These are phyloP conservation scores for Posidonia oceanica DNA, from an alignment of 116 monocot species.

Conservation along the genomic window DNA sequence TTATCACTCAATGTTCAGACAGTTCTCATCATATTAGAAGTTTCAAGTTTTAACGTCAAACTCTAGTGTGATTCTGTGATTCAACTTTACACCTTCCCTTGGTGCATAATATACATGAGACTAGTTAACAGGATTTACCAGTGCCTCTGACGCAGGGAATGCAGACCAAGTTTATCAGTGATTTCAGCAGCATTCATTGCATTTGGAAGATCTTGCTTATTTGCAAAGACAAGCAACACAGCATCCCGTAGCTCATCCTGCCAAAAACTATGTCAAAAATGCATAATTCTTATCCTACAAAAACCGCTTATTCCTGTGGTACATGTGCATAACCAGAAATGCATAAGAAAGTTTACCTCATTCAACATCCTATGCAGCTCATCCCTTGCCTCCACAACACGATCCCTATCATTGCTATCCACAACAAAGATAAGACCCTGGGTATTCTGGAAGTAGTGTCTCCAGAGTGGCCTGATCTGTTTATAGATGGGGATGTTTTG, in stretches of 20 bases:
- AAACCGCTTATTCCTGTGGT: no score
- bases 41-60: no score
- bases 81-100: no score
- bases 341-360: slow-evolving; percentile 35
- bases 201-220: slow-evolving; percentile 90
- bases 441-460: slow-evolving; percentile 87
- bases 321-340: background rate
- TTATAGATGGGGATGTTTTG: background rate
- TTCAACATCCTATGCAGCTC: slow-evolving; percentile 84
- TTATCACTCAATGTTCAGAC: no score
- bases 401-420: slow-evolving; percentile 85
- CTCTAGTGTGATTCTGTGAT: no score
- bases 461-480: slow-evolving; percentile 85
- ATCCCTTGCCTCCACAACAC: slow-evolving; percentile 83
- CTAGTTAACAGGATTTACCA: slow-evolving; percentile 25
- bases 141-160: slow-evolving; percentile 74
- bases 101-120: background rate
- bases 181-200: slow-evolving; percentile 96
- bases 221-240: slow-evolving; percentile 73
- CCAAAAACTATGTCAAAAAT: background rate
- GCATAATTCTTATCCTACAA: no score
- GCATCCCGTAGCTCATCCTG: slow-evolving; percentile 80
- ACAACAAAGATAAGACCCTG: slow-evolving; percentile 87
- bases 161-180: slow-evolving; percentile 77
- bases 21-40: no score